Evolutionary conservation across 768 basidiomycete species (phyloP).

Genomic region (Termitomyces sp.): DNA sequence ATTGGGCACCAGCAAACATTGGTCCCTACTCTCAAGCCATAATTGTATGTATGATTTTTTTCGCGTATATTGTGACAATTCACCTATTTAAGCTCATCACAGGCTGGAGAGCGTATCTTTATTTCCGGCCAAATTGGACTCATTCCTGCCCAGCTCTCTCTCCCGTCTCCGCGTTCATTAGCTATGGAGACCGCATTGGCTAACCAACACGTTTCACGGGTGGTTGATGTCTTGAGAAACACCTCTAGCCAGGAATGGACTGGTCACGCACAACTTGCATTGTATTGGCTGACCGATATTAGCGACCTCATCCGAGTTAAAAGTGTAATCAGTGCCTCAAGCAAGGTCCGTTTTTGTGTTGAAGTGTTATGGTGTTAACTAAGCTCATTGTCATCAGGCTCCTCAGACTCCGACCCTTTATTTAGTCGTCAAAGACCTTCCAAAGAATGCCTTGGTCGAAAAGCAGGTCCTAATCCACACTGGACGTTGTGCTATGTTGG

Average conservation of each 20-base stretch:
- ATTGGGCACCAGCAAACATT: constrained; percentile 99
- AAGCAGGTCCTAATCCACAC: constrained; percentile 76
- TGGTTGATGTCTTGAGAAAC: constrained; percentile 55
- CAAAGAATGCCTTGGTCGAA: constrained; percentile 70
- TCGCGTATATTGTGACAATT: not conserved
- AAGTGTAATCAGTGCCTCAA: constrained; percentile 27
- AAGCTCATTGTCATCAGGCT: constrained; percentile 4
- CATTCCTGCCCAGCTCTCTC: constrained; percentile 64
- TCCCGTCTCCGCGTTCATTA: constrained; percentile 60
- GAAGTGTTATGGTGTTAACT: not conserved
- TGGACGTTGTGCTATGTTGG: constrained; percentile 44
- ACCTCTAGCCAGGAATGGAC: constrained; percentile 55
- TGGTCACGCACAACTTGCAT: constrained; percentile 57
- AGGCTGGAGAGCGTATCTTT: constrained; percentile 78
- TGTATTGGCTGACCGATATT: constrained; percentile 66
- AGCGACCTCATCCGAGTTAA: constrained; percentile 37
- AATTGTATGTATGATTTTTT: constrained; percentile 43
- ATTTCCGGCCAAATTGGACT: constrained; percentile 96
- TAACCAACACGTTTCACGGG: constrained; percentile 75
- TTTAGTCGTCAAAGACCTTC: constrained; percentile 58
- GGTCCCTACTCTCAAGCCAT: constrained; percentile 97
- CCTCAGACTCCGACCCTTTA: constrained; percentile 45
- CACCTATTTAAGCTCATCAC: not conserved
- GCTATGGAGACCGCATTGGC: constrained; percentile 67
- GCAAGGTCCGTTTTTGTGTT: constrained; percentile 15